phyloP scores from a whole-genome alignment of 192 early-diverging fungal species.

The Geranomyces variabilis region DNA sequence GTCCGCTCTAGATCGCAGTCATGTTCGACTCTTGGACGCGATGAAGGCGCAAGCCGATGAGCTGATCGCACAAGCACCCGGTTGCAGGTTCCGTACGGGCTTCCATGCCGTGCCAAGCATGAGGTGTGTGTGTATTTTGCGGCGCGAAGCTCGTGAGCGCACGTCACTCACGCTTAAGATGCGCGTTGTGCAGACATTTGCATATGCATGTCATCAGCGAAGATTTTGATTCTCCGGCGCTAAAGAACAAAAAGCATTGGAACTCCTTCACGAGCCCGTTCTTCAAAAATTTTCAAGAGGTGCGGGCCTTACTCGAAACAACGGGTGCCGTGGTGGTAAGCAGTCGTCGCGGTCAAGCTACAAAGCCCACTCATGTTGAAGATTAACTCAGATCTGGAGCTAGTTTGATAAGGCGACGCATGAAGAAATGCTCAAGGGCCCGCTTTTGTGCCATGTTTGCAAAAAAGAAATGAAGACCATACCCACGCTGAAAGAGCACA shows the following conservation, averaged over 20 bases:
- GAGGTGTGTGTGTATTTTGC: conserved; percentile 30
- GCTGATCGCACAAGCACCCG: conserved; percentile 21
- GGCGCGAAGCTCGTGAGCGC: not conserved
- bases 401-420: conserved; percentile 38
- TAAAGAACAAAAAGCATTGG: conserved; percentile 68
- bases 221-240: conserved; percentile 53
- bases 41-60: conserved; percentile 37
- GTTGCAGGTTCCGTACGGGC: conserved; percentile 55
- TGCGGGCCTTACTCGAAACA: conserved; percentile 41
- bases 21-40: conserved; percentile 39
- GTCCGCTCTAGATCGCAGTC: conserved; percentile 28
- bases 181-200: conserved; percentile 15
- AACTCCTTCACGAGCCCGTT: conserved; percentile 67
- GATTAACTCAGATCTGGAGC: not conserved
- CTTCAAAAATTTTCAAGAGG: conserved; percentile 50
- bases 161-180: not conserved
- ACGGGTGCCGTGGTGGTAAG: conserved; percentile 44
- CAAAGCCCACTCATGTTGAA: not conserved
- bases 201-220: conserved; percentile 69
- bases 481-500: conserved; percentile 54
- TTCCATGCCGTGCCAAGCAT: conserved; percentile 67
- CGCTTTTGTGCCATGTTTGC: conserved; percentile 60
- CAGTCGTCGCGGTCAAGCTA: not conserved
- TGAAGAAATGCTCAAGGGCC: conserved; percentile 46
- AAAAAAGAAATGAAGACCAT: conserved; percentile 39